phyloP scores from a whole-genome alignment of 2,329 filamentous ascomycete genomes.

The Cytospora mali region DNA sequence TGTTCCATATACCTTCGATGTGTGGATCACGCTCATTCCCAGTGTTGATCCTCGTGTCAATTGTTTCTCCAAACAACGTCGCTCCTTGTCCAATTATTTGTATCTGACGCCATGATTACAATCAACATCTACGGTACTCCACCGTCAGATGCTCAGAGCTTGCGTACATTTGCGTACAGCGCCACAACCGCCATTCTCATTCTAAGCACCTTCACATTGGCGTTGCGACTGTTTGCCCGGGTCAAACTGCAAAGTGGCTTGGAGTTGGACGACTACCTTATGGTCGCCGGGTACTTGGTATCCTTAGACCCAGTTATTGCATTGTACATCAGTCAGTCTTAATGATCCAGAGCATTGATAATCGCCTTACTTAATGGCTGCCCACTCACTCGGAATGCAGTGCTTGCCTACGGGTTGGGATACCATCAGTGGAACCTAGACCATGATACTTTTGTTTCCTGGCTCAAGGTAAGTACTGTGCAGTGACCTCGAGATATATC shows the following conservation, averaged over 20 bases:
- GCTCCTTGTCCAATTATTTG: background rate
- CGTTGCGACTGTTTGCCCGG: constrained; percentile 13
- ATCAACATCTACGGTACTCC: background rate
- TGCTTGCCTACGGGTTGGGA: constrained; percentile 22
- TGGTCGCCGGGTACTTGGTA: constrained; percentile 18
- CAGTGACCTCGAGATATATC: too few species aligned
- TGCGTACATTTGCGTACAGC: background rate
- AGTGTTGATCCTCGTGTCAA: background rate
- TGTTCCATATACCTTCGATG: too few species aligned
- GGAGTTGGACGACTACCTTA: constrained; percentile 25
- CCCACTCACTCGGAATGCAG: constrained; percentile 4
- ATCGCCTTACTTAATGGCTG: fast-evolving
- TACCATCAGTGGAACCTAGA: constrained; percentile 25
- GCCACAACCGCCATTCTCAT: constrained; percentile 24
- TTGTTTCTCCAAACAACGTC: background rate
- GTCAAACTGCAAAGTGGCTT: constrained; percentile 19
- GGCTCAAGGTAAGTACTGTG: background rate
- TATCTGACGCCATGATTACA: background rate
- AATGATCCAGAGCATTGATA: background rate
- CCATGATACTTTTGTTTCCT: background rate
- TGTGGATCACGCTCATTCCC: too few species aligned
- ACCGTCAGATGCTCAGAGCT: background rate
- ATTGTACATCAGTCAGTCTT: constrained; percentile 23
- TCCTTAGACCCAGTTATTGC: constrained; percentile 25
- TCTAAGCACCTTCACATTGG: constrained; percentile 17